Conservation (phyloP, 2,329 filamentous ascomycete species). For the Microcyclosporella mali region DNA sequence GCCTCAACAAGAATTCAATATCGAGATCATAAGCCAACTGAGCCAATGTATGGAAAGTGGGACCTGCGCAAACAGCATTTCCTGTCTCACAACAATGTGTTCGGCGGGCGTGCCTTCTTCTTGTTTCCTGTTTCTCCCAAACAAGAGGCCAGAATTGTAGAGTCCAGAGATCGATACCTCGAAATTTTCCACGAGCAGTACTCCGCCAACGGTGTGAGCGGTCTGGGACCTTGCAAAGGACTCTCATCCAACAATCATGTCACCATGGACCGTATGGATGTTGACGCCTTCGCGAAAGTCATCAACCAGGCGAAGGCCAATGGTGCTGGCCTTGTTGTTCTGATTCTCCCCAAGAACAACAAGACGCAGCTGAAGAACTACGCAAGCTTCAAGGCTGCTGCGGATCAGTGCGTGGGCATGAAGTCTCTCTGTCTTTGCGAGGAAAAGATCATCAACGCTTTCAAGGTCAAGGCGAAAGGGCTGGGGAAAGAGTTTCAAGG, state of each 20-base stretch:
- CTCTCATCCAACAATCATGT: background rate
- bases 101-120: background rate
- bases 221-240: background rate
- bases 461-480: background rate
- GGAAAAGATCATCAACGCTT: constrained; percentile 1
- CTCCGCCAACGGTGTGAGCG: background rate
- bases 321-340: background rate
- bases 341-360: background rate
- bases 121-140: background rate
- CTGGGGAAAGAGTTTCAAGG: background rate
- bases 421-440: constrained; percentile 7
- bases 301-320: background rate
- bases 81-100: background rate
- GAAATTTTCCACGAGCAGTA: background rate
- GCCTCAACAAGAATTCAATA: background rate
- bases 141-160: background rate
- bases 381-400: constrained; percentile 8
- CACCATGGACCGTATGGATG: background rate
- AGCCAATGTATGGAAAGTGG: background rate
- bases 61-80: background rate
- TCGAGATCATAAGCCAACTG: background rate
- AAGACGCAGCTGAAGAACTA: background rate
- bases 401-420: constrained; percentile 9
- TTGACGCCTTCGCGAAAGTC: background rate
- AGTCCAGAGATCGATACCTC: background rate